phyloP scores from a whole-genome alignment of 768 basidiomycete genomes.

The Lactarius deliciosus region DNA sequence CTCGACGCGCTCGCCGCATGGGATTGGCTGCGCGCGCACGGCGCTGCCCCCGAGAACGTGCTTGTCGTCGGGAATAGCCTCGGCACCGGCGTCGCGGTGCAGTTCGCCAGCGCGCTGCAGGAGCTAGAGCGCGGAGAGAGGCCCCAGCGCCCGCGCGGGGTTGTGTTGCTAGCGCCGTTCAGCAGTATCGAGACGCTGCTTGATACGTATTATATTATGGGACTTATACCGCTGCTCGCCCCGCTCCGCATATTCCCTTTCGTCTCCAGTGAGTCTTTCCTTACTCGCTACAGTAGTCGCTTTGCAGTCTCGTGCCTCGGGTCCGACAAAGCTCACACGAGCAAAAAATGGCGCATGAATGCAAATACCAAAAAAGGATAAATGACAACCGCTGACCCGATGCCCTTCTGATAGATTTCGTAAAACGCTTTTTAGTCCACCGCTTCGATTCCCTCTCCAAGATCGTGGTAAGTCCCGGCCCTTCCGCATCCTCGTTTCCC shows the following conservation, averaged over 20 bases:
- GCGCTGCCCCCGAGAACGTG: slow-evolving; percentile 57
- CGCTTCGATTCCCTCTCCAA: slow-evolving; percentile 63
- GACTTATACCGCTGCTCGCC: slow-evolving; percentile 66
- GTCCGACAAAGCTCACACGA: not conserved
- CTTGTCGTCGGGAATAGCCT: slow-evolving; percentile 85
- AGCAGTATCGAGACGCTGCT: slow-evolving; percentile 46
- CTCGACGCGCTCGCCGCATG: slow-evolving; percentile 76
- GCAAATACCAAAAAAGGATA: slow-evolving; percentile 1
- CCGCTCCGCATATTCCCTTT: slow-evolving; percentile 66
- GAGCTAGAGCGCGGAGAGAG: slow-evolving; percentile 17
- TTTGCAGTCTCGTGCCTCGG: not conserved
- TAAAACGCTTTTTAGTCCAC: slow-evolving; percentile 54
- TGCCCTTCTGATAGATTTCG: slow-evolving; percentile 42
- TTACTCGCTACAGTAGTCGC: not conserved
- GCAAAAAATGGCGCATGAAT: not conserved
- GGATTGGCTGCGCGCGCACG: slow-evolving; percentile 67
- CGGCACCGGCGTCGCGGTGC: slow-evolving; percentile 74
- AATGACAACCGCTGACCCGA: not conserved
- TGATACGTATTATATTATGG: slow-evolving; percentile 65
- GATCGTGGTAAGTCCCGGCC: slow-evolving; percentile 49
- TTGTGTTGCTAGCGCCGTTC: slow-evolving; percentile 46
- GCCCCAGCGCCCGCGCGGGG: slow-evolving; percentile 39
- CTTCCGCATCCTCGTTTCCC: not conserved
- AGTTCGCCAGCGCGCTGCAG: slow-evolving; percentile 42
- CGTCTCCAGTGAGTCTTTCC: slow-evolving; percentile 53